Conservation (phyloP, 1,139 yeast genomes). For the Yamadazyma jaroonii region DNA sequence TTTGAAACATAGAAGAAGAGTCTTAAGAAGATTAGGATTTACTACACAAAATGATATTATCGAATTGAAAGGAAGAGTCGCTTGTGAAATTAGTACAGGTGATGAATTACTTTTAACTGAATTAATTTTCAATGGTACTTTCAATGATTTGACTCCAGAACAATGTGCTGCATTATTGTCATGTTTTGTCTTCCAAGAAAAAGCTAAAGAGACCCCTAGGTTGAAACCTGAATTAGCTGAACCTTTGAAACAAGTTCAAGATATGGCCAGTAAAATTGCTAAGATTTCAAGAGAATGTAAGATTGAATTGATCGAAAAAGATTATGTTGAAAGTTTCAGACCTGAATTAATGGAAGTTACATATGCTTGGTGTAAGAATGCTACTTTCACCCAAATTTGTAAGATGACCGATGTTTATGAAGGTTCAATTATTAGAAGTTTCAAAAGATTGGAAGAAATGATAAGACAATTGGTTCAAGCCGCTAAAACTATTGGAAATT, state of each 20-base stretch:
- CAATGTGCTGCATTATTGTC: slow-evolving; percentile 91
- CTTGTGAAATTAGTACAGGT: slow-evolving; percentile 95
- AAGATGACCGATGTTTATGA: slow-evolving; percentile 99
- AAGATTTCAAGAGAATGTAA: slow-evolving; percentile 86
- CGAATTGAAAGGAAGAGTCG: slow-evolving; percentile 91
- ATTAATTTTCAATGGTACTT: slow-evolving; percentile 90
- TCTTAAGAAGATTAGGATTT: slow-evolving; percentile 77
- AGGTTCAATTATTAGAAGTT: slow-evolving; percentile 92
- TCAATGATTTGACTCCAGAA: slow-evolving; percentile 81
- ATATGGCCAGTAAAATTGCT: slow-evolving; percentile 88
- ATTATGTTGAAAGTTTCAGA: slow-evolving; percentile 86
- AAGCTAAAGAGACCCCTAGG: slow-evolving; percentile 85
- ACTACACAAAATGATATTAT: slow-evolving; percentile 82
- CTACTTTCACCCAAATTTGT: slow-evolving; percentile 92
- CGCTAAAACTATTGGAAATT: slow-evolving; percentile 89
- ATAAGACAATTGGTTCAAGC: slow-evolving; percentile 86
- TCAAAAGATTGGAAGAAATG: slow-evolving; percentile 90
- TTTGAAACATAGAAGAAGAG: slow-evolving; percentile 87
- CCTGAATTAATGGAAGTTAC: slow-evolving; percentile 97
- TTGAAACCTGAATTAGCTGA: slow-evolving; percentile 85
- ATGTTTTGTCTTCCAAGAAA: slow-evolving; percentile 95
- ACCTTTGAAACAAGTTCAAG: slow-evolving; percentile 82
- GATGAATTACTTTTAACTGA: slow-evolving; percentile 89
- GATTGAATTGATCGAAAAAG: slow-evolving; percentile 84
- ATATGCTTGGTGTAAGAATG: slow-evolving; percentile 95